Evolutionary conservation across 179 eudicot genomes (phyloP).

Genomic region (Corrigiola litoralis): DNA sequence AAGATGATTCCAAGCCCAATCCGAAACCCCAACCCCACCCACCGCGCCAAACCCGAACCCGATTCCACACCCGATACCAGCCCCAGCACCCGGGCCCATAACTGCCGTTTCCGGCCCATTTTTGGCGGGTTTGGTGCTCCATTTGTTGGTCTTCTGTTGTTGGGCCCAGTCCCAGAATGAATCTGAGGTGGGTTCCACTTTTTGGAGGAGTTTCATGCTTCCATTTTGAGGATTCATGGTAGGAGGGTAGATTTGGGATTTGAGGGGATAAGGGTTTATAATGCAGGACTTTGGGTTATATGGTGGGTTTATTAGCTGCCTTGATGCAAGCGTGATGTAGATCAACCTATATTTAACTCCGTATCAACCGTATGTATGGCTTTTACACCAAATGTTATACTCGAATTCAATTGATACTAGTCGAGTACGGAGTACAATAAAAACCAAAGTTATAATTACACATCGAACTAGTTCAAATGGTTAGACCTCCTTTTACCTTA

Average conservation of each 20-base stretch:
- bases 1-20: conserved; percentile 54
- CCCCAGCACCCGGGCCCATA: conserved; percentile 58
- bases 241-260: neutral
- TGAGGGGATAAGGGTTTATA: conserved; percentile 9
- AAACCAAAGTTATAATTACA: too few relatives aligned
- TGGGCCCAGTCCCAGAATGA: conserved; percentile 36
- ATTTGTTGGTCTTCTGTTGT: conserved; percentile 11
- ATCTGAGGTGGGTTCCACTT: conserved; percentile 18
- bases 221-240: conserved; percentile 24
- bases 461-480: too few relatives aligned
- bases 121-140: conserved; percentile 4
- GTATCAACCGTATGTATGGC: too few relatives aligned
- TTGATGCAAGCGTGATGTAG: neutral
- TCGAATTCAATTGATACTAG: too few relatives aligned
- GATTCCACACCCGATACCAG: conserved; percentile 61
- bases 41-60: conserved; percentile 56
- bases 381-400: too few relatives aligned
- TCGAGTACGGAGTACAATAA: too few relatives aligned
- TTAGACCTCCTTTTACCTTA: too few relatives aligned
- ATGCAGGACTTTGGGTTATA: neutral
- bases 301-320: neutral
- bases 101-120: conserved; percentile 19
- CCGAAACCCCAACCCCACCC: conserved; percentile 50
- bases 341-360: neutral
- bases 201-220: conserved; percentile 26